phyloP scores from a whole-genome alignment of 495 filamentous ascomycete genomes.

The Talaromyces ruber region DNA sequence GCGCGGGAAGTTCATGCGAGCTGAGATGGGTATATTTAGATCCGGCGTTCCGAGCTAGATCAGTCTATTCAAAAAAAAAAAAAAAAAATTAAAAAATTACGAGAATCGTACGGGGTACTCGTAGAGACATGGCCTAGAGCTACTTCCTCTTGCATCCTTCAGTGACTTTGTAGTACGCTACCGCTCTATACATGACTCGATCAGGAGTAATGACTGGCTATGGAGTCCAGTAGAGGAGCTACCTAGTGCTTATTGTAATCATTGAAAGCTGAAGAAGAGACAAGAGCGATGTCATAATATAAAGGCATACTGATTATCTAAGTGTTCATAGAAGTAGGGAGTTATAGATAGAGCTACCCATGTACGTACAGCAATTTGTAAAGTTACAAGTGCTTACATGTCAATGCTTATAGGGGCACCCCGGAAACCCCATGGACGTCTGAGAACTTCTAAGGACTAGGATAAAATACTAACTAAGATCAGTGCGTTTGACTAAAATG shows the following conservation, averaged over 20 bases:
- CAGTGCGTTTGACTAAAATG: too few relatives aligned
- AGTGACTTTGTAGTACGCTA: neutral
- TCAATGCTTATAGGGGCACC: neutral
- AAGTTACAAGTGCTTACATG: neutral
- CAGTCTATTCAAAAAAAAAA: neutral
- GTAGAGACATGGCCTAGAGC: neutral
- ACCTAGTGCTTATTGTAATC: neutral
- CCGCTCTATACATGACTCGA: neutral
- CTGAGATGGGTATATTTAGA: neutral
- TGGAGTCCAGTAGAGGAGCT: neutral
- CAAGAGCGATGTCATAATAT: neutral
- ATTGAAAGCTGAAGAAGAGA: neutral
- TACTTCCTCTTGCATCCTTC: neutral
- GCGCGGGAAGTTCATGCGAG: neutral
- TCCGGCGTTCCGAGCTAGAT: neutral
- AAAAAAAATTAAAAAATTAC: too few relatives aligned
- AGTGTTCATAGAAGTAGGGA: neutral
- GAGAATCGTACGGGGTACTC: neutral
- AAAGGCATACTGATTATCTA: neutral
- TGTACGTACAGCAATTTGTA: neutral
- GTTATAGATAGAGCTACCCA: neutral
- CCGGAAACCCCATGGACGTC: neutral
- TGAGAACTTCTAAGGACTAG: neutral
- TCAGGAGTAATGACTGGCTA: neutral
- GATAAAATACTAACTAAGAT: neutral